Base-by-base conservation (phyloP, 345 rosid genomes). In the Isatis tinctoria region DNA sequence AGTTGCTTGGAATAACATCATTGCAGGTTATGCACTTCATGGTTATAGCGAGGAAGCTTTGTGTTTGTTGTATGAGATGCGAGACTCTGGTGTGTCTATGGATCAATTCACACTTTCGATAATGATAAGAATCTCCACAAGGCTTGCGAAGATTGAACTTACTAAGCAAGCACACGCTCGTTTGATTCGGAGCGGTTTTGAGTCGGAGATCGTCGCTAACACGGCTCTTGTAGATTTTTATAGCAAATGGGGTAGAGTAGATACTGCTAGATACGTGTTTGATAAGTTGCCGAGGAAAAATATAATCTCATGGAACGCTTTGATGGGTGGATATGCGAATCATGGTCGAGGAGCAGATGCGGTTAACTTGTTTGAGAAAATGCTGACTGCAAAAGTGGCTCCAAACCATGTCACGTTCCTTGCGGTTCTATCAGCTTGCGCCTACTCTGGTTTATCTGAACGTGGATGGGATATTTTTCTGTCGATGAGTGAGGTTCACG, bases 211-310 rank as follows among this genome's bases (percentile, higher is more conserved):
- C 3, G 90, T 93, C 0, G 92, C 90, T 6, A 89, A 82, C 72
- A 85, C 98, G 0, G 87, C 92, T 11, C 93, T 93, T 10, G 90
- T 91, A 20, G 98, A 93, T 77, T 93, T 89, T 47, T 93, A 93
- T 65, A 84, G 98, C 89, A 93, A 93, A 87, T 91, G 98, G 97
- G 97, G 97, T 70, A 85, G 84, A 73, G 73, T 93, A 75, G 90
- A 93, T 78, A 78, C 87, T 69, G 98, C 98, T 45, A 86, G 76
- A 37, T 76, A 73, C 62, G 83, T 89, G 39, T 93, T 93, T 77
- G 83, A 90, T 79, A 71, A 67, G 72, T 84, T 90, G 85, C 87
- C 93, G 33, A 69, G 81, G 58, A 89, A 87, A 80, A 90, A 87
- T 79, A 58, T 89, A 65, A 76, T 89, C 68, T 87, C 88, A 13